Conservation (phyloP, 2,329 filamentous ascomycete species). For the Aspergillus fructus region DNA sequence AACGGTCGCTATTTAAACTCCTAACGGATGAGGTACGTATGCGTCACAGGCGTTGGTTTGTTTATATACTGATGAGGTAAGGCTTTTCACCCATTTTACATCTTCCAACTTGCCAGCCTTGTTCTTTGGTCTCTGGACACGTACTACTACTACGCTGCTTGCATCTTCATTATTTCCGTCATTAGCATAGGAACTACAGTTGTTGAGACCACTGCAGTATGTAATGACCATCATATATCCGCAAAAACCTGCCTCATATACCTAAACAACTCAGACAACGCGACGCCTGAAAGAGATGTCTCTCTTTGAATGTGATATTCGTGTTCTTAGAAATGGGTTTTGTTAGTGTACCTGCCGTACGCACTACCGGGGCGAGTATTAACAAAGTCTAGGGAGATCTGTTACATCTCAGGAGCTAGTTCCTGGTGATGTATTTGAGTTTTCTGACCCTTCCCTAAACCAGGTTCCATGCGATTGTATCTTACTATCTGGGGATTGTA, state of each 20-base stretch:
- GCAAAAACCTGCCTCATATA: constrained; percentile 1
- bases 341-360: constrained; percentile 55
- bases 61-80: constrained; percentile 33
- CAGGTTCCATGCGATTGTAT: constrained; percentile 93
- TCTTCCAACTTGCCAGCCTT: constrained; percentile 94
- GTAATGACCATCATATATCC: constrained; percentile 28
- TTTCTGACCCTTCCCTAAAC: constrained; percentile 85
- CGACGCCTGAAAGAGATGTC: constrained; percentile 85
- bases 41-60: background rate
- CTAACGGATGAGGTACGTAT: constrained; percentile 76
- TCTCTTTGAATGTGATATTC: constrained; percentile 89
- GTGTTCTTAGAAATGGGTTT: constrained; percentile 90
- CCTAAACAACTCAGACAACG: constrained; percentile 66
- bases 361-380: background rate
- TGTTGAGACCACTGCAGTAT: constrained; percentile 79
- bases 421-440: constrained; percentile 93
- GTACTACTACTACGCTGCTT: constrained; percentile 96
- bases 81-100: constrained; percentile 96
- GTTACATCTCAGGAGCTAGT: constrained; percentile 85
- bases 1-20: constrained; percentile 80
- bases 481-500: constrained; percentile 88
- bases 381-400: constrained; percentile 66
- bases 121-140: constrained; percentile 92
- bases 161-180: constrained; percentile 92
- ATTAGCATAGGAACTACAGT: constrained; percentile 88